Percentiles rank a stretch among this genome's conserved stretches.
Evolutionary conservation across 306 rosid genomes (phyloP).

Genomic region (Fragaria nilgerrensis): DNA sequence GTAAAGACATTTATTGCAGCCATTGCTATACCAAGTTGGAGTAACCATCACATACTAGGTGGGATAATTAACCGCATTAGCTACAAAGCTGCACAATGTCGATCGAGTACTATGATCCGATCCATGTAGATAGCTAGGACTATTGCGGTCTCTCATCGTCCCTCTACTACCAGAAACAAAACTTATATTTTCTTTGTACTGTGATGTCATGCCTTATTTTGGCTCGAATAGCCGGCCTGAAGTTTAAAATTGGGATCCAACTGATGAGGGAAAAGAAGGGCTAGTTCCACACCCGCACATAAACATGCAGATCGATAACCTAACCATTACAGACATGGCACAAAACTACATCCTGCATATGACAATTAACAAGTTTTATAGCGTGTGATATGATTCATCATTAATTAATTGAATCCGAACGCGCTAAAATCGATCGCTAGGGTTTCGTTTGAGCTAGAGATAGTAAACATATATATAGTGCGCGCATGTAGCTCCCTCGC

Average conservation of each 20-base stretch:
- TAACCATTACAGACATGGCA: conserved; percentile 7
- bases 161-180: too few relatives aligned
- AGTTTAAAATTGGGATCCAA: not conserved
- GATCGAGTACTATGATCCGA: too few relatives aligned
- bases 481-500: not conserved
- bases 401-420: not conserved
- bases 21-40: not conserved
- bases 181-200: too few relatives aligned
- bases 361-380: conserved; percentile 6
- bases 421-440: not conserved
- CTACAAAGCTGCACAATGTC: not conserved
- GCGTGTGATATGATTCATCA: not conserved
- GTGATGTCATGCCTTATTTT: not conserved
- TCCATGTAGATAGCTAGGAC: too few relatives aligned
- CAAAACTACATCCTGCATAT: conserved; percentile 6
- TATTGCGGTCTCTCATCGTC: too few relatives aligned
- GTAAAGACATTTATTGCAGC: too few relatives aligned
- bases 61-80: not conserved
- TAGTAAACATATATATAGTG: not conserved
- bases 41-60: not conserved
- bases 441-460: not conserved
- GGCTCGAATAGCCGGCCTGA: conserved; percentile 30
- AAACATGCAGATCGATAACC: not conserved
- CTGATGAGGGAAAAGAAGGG: not conserved
- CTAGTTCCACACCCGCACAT: not conserved